A percentile compares a stretch with the other conserved stretches of the same genome.
phyloP scores from a whole-genome alignment of 2,329 filamentous ascomycete genomes.

The Microsporum audouinii region DNA sequence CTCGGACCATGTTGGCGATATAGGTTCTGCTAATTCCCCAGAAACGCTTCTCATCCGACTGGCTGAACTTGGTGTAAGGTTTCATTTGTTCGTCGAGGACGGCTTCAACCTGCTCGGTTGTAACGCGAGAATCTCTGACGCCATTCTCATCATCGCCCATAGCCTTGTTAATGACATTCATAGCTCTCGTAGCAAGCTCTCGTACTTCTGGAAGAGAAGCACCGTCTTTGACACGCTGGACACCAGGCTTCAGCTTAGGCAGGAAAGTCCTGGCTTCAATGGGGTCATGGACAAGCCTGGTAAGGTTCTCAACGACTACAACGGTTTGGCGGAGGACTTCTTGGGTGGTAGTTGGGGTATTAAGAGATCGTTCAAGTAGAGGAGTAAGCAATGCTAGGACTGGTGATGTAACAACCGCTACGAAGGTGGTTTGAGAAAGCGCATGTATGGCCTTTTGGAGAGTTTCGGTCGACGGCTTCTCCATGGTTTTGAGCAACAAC shows the following conservation, averaged over 20 bases:
- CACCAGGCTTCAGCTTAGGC: conserved; percentile 86
- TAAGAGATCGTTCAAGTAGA: conserved; percentile 84
- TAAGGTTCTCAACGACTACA: conserved; percentile 94
- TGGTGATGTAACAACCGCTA: conserved; percentile 88
- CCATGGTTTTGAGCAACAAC: conserved; percentile 86
- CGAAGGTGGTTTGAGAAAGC: conserved; percentile 95
- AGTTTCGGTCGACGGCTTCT: conserved; percentile 77
- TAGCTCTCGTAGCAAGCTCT: conserved; percentile 70
- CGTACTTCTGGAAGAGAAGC: conserved; percentile 91
- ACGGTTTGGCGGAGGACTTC: conserved; percentile 93
- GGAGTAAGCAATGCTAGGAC: conserved; percentile 90
- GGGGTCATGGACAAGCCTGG: conserved; percentile 91
- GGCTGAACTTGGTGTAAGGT: conserved; percentile 52
- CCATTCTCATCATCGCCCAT: conserved; percentile 63
- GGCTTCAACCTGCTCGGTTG: conserved; percentile 57
- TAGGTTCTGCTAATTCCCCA: conserved; percentile 61
- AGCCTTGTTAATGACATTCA: conserved; percentile 82
- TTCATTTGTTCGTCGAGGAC: conserved; percentile 64
- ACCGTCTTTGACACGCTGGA: conserved; percentile 74
- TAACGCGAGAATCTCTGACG: conserved; percentile 51
- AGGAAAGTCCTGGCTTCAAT: conserved; percentile 90
- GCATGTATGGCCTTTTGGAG: conserved; percentile 95
- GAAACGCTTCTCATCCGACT: conserved; percentile 49
- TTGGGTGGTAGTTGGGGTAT: conserved; percentile 79
- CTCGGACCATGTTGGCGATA: conserved; percentile 71